Conservation (phyloP, 1,284 basidiomycete genomes). For the Cryptococcus deneoformans region DNA sequence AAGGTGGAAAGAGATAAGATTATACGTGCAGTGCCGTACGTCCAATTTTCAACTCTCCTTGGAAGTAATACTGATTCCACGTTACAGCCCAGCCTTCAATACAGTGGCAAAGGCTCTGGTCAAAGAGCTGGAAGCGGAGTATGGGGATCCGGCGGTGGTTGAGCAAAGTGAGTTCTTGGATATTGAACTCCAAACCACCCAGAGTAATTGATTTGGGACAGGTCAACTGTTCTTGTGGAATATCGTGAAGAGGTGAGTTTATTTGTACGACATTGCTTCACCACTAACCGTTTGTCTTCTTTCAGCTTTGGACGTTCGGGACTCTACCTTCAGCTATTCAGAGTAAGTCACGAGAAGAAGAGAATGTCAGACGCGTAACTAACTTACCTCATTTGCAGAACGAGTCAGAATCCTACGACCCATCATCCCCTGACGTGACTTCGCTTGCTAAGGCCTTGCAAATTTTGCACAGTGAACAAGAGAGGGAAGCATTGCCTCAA, state of each 20-base stretch:
- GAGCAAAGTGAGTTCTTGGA: constrained; percentile 10
- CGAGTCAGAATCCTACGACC: constrained; percentile 1
- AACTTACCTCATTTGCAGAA: constrained; percentile 1
- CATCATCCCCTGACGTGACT: neutral
- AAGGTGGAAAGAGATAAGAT: constrained; percentile 28
- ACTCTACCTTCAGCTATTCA: constrained; percentile 33
- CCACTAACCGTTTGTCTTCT: neutral
- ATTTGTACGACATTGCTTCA: too few relatives aligned
- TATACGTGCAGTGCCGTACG: constrained; percentile 25
- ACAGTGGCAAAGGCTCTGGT: constrained; percentile 22
- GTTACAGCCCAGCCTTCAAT: constrained; percentile 17
- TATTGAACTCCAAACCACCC: too few relatives aligned
- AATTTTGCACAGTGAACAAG: constrained; percentile 11
- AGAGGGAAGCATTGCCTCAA: constrained; percentile 1
- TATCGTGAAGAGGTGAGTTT: constrained; percentile 18
- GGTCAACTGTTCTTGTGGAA: constrained; percentile 14
- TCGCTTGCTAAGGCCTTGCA: constrained; percentile 14
- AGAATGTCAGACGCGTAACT: too few relatives aligned
- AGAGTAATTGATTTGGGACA: neutral
- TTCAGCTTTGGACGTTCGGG: constrained; percentile 27
- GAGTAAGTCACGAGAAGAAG: constrained; percentile 2
- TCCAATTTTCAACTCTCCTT: neutral
- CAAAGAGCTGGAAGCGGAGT: constrained; percentile 14
- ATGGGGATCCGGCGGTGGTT: constrained; percentile 16
- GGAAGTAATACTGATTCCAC: neutral